A percentile compares a stretch with the other conserved stretches of the same genome.
Conservation (phyloP, 768 basidiomycete genomes). For the Phanerochaete sordida region DNA sequence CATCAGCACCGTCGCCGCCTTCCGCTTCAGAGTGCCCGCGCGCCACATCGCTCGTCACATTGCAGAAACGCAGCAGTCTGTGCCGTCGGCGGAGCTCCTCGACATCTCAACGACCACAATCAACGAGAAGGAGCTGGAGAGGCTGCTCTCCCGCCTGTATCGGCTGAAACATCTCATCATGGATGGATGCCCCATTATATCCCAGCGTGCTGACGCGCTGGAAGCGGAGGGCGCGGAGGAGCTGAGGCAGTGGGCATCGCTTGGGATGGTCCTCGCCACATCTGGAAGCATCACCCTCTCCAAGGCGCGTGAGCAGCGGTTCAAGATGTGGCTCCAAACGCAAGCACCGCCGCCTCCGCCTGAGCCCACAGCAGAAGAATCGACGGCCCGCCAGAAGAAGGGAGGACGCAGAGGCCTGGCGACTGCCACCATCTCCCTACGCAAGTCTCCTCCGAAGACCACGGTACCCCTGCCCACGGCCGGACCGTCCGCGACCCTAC, state of each 20-base stretch:
- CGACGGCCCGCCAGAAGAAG: neutral
- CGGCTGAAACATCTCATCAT: slow-evolving; percentile 62
- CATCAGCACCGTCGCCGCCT: slow-evolving; percentile 28
- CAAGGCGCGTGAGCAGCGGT: slow-evolving; percentile 61
- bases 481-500: neutral
- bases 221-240: slow-evolving; percentile 42
- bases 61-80: slow-evolving; percentile 21
- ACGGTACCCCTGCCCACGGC: neutral
- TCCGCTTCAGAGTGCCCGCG: slow-evolving; percentile 71
- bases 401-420: slow-evolving; percentile 58
- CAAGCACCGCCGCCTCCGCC: neutral
- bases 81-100: slow-evolving; percentile 53
- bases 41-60: slow-evolving; percentile 48
- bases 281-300: slow-evolving; percentile 61
- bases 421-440: slow-evolving; percentile 59
- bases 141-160: slow-evolving; percentile 47
- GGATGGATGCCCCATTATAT: slow-evolving; percentile 50
- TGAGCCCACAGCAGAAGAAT: neutral
- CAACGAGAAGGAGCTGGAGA: slow-evolving; percentile 49
- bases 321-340: slow-evolving; percentile 48
- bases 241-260: slow-evolving; percentile 51
- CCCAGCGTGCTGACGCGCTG: slow-evolving; percentile 28
- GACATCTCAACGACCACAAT: slow-evolving; percentile 76
- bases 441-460: slow-evolving; percentile 13
- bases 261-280: slow-evolving; percentile 62